These are phyloP conservation scores for Scutellaria minor DNA, from an alignment of 257 asterid genomes.

Conservation along the genomic window DNA sequence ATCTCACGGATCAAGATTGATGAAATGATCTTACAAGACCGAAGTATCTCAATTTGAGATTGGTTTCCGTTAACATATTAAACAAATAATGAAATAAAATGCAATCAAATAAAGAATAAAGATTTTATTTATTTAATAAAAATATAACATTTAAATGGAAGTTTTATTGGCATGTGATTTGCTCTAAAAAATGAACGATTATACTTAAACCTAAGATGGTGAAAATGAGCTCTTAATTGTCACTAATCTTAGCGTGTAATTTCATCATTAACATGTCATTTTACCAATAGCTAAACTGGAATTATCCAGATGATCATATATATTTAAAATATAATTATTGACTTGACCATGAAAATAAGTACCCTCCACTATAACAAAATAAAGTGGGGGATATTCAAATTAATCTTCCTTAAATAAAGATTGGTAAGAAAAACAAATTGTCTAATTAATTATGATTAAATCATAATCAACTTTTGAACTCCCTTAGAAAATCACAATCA, in stretches of 20 bases:
- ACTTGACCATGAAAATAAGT: no score
- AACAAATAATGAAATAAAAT: neutral
- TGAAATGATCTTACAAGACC: no score
- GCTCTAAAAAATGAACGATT: neutral
- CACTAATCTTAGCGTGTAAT: conserved; percentile 19
- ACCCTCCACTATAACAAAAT: neutral
- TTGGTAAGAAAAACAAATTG: no score
- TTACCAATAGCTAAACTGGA: neutral
- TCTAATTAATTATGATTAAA: neutral
- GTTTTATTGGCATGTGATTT: neutral
- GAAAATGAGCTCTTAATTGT: neutral
- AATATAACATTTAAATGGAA: neutral
- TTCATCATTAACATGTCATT: conserved; percentile 23
- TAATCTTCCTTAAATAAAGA: no score
- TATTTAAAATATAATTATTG: no score
- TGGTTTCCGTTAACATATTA: neutral
- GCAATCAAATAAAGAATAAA: neutral
- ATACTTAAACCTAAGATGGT: conserved; percentile 14
- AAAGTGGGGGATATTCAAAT: no score
- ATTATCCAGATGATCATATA: no score
- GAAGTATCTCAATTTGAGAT: neutral
- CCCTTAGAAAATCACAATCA: neutral
- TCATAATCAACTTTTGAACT: neutral
- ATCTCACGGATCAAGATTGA: no score
- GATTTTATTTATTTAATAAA: neutral